phyloP scores from a whole-genome alignment of 75 land plant species.

The Ceratopteris richardii region DNA sequence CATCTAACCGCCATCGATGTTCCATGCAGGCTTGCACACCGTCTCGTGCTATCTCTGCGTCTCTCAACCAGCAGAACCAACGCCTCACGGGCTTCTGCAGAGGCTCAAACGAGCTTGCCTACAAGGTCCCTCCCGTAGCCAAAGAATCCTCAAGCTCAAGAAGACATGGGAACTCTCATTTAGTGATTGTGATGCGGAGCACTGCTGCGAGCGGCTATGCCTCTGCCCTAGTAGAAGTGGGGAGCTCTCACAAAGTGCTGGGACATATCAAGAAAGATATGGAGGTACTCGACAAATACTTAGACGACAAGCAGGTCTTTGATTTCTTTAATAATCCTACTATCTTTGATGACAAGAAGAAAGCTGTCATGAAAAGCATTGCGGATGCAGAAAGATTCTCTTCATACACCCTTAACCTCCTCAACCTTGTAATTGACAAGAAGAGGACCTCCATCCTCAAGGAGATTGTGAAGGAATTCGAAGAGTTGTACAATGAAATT shows the following conservation, averaged over 20 bases:
- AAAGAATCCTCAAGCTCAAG: background rate
- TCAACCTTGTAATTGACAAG: slow-evolving; percentile 68
- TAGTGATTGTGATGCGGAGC: slow-evolving; percentile 41
- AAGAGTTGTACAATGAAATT: slow-evolving; percentile 47
- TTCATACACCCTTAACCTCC: slow-evolving; percentile 52
- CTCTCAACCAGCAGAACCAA: no score
- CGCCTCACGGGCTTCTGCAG: no score
- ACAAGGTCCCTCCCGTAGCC: background rate
- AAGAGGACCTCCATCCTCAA: slow-evolving; percentile 42
- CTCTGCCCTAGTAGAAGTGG: slow-evolving; percentile 68
- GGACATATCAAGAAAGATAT: slow-evolving; percentile 57
- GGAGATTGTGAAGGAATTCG: slow-evolving; percentile 76
- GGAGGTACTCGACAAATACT: slow-evolving; percentile 42
- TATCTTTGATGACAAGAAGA: slow-evolving; percentile 50
- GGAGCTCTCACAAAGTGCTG: slow-evolving; percentile 37
- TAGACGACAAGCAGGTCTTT: slow-evolving; percentile 32
- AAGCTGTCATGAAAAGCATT: slow-evolving; percentile 38
- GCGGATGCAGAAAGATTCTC: slow-evolving; percentile 32
- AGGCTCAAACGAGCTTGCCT: no score
- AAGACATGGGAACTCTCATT: background rate
- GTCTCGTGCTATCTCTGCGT: no score
- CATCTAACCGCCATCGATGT: no score
- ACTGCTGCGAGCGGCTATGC: slow-evolving; percentile 64
- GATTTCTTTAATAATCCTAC: slow-evolving; percentile 61
- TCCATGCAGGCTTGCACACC: no score